phyloP scores from a whole-genome alignment of 1,284 basidiomycete genomes.

The Moesziomyces aphidis region DNA sequence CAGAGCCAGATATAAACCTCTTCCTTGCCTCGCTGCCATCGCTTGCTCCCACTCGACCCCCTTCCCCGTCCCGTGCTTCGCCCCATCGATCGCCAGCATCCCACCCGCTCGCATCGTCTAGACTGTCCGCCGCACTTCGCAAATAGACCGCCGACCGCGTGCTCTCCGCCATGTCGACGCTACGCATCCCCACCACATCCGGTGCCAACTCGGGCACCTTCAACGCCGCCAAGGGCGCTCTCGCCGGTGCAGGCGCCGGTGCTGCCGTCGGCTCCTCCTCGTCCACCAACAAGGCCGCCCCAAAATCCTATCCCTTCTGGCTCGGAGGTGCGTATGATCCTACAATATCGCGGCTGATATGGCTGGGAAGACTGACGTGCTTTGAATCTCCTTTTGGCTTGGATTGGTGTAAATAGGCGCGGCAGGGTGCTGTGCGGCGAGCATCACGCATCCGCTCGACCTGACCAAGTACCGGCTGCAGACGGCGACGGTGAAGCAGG shows the following conservation, averaged over 20 bases:
- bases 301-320: conserved; percentile 62
- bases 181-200: conserved; percentile 26
- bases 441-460: conserved; percentile 68
- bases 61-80: too few relatives aligned
- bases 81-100: too few relatives aligned
- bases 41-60: background rate
- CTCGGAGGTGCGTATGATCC: conserved; percentile 55
- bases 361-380: background rate
- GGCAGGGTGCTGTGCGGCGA: conserved; percentile 47
- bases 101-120: background rate
- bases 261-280: conserved; percentile 21
- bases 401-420: conserved; percentile 15
- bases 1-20: background rate
- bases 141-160: background rate
- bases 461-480: conserved; percentile 68
- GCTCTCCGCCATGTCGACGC: conserved; percentile 16
- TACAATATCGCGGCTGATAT: background rate
- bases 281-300: conserved; percentile 25
- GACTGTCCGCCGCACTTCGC: too few relatives aligned
- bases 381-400: background rate
- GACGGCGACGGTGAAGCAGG: conserved; percentile 52
- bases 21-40: background rate
- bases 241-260: conserved; percentile 40
- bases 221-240: conserved; percentile 45
- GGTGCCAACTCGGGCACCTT: conserved; percentile 37